Conservation (phyloP, 306 rosid species). For the Cyclanthera cordifolia region DNA sequence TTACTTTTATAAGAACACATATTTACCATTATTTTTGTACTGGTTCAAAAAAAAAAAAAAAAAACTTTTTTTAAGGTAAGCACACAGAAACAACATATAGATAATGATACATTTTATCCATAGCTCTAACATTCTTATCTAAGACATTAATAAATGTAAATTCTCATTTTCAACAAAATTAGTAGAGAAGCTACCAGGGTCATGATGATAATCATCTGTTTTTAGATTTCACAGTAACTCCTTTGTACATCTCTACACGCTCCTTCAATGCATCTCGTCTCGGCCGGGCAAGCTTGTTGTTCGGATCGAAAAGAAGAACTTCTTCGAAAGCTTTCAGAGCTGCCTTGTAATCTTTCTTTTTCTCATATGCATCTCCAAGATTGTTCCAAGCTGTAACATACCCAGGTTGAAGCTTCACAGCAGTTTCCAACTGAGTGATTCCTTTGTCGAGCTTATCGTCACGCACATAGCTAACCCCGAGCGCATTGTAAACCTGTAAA, state of each 20-base stretch:
- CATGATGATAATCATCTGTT: slow-evolving; percentile 34
- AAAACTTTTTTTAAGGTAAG: not conserved
- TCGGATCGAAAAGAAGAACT: slow-evolving; percentile 83
- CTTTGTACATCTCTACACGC: slow-evolving; percentile 47
- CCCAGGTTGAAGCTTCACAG: slow-evolving; percentile 89
- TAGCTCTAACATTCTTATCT: not conserved
- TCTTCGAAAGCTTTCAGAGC: slow-evolving; percentile 92
- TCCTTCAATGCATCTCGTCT: slow-evolving; percentile 64
- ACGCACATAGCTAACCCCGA: slow-evolving; percentile 72
- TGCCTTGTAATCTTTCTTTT: slow-evolving; percentile 53
- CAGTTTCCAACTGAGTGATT: slow-evolving; percentile 69
- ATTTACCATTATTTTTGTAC: not conserved
- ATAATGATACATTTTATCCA: not conserved
- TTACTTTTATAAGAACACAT: not conserved
- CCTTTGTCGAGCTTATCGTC: slow-evolving; percentile 84
- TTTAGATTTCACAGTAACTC: slow-evolving; percentile 51
- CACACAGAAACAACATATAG: not conserved
- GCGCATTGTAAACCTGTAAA: slow-evolving; percentile 78
- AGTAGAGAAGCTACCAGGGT: not conserved
- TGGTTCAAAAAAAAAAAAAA: not conserved
- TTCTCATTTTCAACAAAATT: slow-evolving; percentile 8
- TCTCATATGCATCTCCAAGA: slow-evolving; percentile 91
- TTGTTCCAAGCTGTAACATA: slow-evolving; percentile 97
- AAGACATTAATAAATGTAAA: slow-evolving; percentile 1
- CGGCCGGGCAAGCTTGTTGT: slow-evolving; percentile 79